Conservation (phyloP, 164 flowering plant species). For the Brasenia schreberi region DNA sequence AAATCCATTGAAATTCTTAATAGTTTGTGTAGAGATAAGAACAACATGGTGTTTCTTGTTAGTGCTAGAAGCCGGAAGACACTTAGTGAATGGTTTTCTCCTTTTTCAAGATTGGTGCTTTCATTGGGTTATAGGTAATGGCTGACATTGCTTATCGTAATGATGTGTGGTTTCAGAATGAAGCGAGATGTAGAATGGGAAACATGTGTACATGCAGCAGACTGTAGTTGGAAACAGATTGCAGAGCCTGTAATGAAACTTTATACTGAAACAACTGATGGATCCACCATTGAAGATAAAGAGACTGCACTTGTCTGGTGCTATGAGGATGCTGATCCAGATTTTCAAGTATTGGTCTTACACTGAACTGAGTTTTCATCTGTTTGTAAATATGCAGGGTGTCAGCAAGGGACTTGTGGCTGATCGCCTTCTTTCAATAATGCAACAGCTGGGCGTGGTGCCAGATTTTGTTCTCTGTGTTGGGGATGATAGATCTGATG, state of each 20-base stretch:
- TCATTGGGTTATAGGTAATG: no score
- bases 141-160: no score
- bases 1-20: slow-evolving; percentile 39
- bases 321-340: slow-evolving; percentile 68
- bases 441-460: slow-evolving; percentile 32
- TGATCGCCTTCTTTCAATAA: slow-evolving; percentile 32
- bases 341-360: slow-evolving; percentile 15
- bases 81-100: slow-evolving; percentile 51
- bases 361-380: not conserved
- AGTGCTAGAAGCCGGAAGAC: slow-evolving; percentile 44
- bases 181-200: slow-evolving; percentile 53
- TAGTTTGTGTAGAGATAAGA: slow-evolving; percentile 40
- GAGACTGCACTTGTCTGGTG: slow-evolving; percentile 57
- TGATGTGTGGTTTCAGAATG: no score
- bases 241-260: slow-evolving; percentile 63
- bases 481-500: slow-evolving; percentile 78
- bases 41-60: slow-evolving; percentile 55
- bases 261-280: slow-evolving; percentile 73
- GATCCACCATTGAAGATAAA: slow-evolving; percentile 54
- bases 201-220: slow-evolving; percentile 37
- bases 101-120: no score
- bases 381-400: slow-evolving; percentile 32
- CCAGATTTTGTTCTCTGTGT: slow-evolving; percentile 70
- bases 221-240: slow-evolving; percentile 57
- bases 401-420: slow-evolving; percentile 72